Evolutionary conservation across 768 basidiomycete genomes (phyloP).

Genomic region (Symmetrospora coprosmae): DNA sequence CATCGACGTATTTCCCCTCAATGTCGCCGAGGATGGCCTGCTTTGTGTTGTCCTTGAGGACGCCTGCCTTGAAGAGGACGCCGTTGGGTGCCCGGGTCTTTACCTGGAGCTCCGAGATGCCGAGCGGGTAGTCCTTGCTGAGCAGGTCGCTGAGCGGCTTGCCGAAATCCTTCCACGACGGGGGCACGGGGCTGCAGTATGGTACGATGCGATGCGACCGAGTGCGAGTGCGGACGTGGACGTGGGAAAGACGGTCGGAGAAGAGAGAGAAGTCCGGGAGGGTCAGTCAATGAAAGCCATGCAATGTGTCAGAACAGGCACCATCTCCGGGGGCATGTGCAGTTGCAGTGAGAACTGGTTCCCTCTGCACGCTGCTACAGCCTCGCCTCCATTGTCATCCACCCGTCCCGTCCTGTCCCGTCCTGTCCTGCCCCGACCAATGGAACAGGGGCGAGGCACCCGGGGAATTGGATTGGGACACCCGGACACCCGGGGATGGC

Average conservation of each 20-base stretch:
- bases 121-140: conserved; percentile 78
- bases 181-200: conserved; percentile 15
- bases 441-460: too few relatives aligned
- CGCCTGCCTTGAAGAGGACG: conserved; percentile 76
- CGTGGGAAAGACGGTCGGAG: not conserved
- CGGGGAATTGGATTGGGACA: too few relatives aligned
- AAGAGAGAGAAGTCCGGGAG: not conserved
- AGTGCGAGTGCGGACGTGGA: not conserved
- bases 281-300: not conserved
- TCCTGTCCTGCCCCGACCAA: too few relatives aligned
- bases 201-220: not conserved
- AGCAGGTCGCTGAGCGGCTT: conserved; percentile 45
- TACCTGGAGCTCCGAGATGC: conserved; percentile 41
- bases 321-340: not conserved
- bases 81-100: conserved; percentile 47
- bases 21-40: conserved; percentile 68
- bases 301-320: not conserved
- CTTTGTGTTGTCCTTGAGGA: conserved; percentile 61
- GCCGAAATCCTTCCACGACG: conserved; percentile 16
- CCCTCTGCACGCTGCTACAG: too few relatives aligned
- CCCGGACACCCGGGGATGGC: too few relatives aligned
- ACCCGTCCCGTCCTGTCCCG: too few relatives aligned
- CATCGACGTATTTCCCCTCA: conserved; percentile 84
- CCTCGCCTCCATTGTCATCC: too few relatives aligned
- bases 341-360: too few relatives aligned